Percentiles rank a stretch among this genome's conserved stretches.
Evolutionary conservation across 768 basidiomycete genomes (phyloP).

Genomic region (Termitomyces sp.): DNA sequence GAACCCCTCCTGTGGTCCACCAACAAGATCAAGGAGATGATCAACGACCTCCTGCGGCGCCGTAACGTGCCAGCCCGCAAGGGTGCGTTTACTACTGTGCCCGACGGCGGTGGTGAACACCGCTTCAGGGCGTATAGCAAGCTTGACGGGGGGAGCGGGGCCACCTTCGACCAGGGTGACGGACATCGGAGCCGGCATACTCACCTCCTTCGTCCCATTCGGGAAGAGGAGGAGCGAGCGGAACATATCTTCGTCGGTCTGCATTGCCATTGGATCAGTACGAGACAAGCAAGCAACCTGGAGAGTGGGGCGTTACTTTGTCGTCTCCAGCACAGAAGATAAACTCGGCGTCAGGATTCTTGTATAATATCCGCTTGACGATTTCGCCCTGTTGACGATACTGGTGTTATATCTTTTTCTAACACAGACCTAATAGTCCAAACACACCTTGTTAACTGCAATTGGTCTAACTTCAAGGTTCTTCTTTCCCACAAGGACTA

Average conservation of each 20-base stretch:
- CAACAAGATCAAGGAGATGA: constrained; percentile 62
- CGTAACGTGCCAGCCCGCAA: constrained; percentile 91
- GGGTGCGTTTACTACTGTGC: constrained; percentile 80
- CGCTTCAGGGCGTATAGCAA: constrained; percentile 59
- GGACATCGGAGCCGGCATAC: constrained; percentile 43
- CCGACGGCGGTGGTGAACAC: constrained; percentile 95
- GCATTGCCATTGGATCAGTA: neutral
- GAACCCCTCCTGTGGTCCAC: neutral
- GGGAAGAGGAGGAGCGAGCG: constrained; percentile 70
- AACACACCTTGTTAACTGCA: constrained; percentile 80
- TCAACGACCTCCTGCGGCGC: constrained; percentile 84
- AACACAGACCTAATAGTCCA: too few species aligned
- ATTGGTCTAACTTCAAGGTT: constrained; percentile 95
- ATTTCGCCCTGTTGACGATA: constrained; percentile 70
- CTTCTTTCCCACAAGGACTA: constrained; percentile 96
- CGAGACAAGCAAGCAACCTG: neutral
- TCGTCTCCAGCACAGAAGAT: constrained; percentile 98
- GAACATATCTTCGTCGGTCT: constrained; percentile 99
- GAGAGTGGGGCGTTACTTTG: constrained; percentile 49
- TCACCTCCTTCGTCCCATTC: constrained; percentile 29
- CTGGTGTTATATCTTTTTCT: neutral
- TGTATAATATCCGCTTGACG: constrained; percentile 89
- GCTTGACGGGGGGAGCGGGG: constrained; percentile 39
- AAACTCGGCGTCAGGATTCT: constrained; percentile 91
- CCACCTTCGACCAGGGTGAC: constrained; percentile 47